A percentile compares a stretch with the other conserved stretches of the same genome.
phyloP scores from a whole-genome alignment of 2,329 filamentous ascomycete genomes.

The Chrysoporthe deuterocubensis region DNA sequence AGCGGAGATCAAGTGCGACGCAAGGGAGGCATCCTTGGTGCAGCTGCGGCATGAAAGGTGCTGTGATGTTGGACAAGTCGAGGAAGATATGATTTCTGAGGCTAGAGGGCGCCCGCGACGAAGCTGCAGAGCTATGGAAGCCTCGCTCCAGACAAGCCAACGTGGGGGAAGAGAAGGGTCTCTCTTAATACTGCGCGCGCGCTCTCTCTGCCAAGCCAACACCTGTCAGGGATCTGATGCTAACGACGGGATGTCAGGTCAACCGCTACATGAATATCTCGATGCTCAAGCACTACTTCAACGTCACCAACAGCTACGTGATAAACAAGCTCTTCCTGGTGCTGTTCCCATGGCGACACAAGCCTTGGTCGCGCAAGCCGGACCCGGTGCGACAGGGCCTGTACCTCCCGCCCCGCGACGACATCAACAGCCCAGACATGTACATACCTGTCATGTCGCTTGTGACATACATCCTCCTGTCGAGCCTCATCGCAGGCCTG shows the following conservation, averaged over 20 bases:
- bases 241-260: constrained; percentile 42
- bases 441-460: constrained; percentile 99
- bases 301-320: constrained; percentile 97
- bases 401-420: constrained; percentile 91
- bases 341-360: constrained; percentile 96
- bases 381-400: constrained; percentile 71
- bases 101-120: not conserved
- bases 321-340: constrained; percentile 91
- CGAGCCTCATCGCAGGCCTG: constrained; percentile 86
- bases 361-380: constrained; percentile 94
- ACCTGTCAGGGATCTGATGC: not conserved
- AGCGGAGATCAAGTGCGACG: not conserved
- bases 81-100: not conserved
- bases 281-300: constrained; percentile 98
- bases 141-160: not conserved
- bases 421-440: constrained; percentile 98
- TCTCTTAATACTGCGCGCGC: not conserved
- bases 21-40: not conserved
- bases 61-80: not conserved
- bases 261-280: constrained; percentile 85
- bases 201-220: not conserved
- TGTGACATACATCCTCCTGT: constrained; percentile 95
- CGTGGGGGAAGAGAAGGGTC: not conserved
- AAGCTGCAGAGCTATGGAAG: too few relatives aligned
- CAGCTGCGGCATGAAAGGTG: not conserved